Evolutionary conservation across 1,284 basidiomycete genomes (phyloP).

Genomic region (Ceratobasidium theobromae): DNA sequence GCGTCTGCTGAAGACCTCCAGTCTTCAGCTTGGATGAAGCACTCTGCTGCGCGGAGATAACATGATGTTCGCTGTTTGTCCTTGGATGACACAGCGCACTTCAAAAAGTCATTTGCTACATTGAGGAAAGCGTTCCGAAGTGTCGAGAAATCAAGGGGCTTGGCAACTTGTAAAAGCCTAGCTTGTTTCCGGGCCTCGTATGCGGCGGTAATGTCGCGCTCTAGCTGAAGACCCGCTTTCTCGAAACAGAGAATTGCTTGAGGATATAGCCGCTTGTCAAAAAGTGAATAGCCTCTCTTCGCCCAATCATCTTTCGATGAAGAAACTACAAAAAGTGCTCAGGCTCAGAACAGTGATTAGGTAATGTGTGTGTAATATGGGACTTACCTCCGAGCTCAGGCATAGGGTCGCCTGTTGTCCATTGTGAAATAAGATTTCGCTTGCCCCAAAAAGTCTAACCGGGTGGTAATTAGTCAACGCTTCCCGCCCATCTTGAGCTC

Average conservation of each 20-base stretch:
- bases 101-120: conserved; percentile 48
- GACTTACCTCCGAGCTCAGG: conserved; percentile 49
- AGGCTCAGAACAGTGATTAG: not conserved
- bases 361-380: not conserved
- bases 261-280: conserved; percentile 55
- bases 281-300: conserved; percentile 53
- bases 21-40: conserved; percentile 48
- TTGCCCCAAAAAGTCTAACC: conserved; percentile 48
- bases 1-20: conserved; percentile 51
- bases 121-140: conserved; percentile 46
- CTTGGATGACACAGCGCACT: not conserved
- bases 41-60: conserved; percentile 52
- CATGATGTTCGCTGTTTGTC: conserved; percentile 20
- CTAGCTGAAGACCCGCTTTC: conserved; percentile 51
- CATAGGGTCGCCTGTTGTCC: conserved; percentile 48
- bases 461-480: not conserved
- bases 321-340: conserved; percentile 38
- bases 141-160: conserved; percentile 39
- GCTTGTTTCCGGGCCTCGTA: conserved; percentile 51
- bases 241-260: conserved; percentile 65
- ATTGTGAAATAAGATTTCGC: conserved; percentile 49
- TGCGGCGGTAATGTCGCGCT: conserved; percentile 52
- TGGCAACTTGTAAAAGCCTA: conserved; percentile 42
- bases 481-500: not conserved
- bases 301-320: conserved; percentile 60